Evolutionary conservation across 305 asterid species (phyloP), one percentile per base, ranked within the genome.

Genomic region (Fraxinus sp.): DNA sequence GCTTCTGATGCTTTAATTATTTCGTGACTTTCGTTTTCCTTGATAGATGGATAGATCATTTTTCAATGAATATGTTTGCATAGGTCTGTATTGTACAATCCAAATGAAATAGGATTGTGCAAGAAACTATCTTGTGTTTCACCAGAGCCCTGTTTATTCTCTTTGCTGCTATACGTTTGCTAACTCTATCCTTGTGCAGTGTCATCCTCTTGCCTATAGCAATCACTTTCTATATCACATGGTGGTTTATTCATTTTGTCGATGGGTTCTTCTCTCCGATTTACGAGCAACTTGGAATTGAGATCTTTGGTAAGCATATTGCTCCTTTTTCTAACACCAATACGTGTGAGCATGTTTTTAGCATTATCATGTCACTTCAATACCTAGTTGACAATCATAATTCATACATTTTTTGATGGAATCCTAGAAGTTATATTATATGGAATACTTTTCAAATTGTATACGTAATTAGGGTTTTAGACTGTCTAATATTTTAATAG

Each of bases 231-330:
- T 88, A 86, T 59, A 76, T 83, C 8, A 88, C 91, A 41, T 88
- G 91, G 89, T 86, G 89, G 84, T 84, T 88, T 86, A 88, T 88
- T 81, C 86, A 78, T 81, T 86, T 88, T 43, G 91, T 84, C 62
- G 89, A 88, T 81, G 87, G 91, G 16, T 84, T 88, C 88, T 88
- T 86, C 83, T 86, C 89, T 73, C 91, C 87, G 2, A 88, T 88
- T 75, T 88, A 82, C 73, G 77, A 75, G 49, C 89, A 86, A 73
- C 81, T 88, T 83, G 91, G 91, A 62, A 79, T 88, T 43, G 35
- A 86, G 62, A 79, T 88, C 26, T 86, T 88, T 2, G 89, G 89
- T 88, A 13, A 84, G 89, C 77, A 68, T 26, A 2, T 24, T 11
- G 43, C 26, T 36, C 66, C 26, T 14, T 55, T 18, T 14, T 55